Evolutionary conservation across 257 asterid genomes (phyloP).

Genomic region (Fraxinus cuspidata): DNA sequence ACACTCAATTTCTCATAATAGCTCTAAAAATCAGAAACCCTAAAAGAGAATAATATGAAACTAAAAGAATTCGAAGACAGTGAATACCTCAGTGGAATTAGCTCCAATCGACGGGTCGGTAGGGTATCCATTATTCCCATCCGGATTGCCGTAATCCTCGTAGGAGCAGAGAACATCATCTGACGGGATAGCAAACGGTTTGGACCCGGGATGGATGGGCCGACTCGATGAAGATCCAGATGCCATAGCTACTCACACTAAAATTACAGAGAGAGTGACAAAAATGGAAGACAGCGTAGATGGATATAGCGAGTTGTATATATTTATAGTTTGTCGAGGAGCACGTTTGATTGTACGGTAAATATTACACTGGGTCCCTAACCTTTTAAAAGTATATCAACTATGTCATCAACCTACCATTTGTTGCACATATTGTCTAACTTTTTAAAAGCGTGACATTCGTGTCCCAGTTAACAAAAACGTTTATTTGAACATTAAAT

Average conservation of each 20-base stretch:
- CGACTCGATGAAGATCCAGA: slow-evolving; percentile 68
- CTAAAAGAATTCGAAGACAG: neutral
- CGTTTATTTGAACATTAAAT: no score
- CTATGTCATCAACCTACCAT: no score
- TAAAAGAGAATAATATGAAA: neutral
- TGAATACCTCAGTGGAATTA: slow-evolving; percentile 41
- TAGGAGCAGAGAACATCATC: slow-evolving; percentile 85
- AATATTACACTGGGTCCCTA: no score
- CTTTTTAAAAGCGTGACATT: no score
- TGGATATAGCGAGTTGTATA: no score
- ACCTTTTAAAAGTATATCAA: no score
- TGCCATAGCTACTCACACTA: slow-evolving; percentile 51
- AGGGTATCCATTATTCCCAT: slow-evolving; percentile 56
- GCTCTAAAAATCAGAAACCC: neutral
- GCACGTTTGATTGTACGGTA: no score
- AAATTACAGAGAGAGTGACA: no score
- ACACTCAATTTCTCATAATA: slow-evolving; percentile 11
- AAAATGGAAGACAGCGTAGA: no score
- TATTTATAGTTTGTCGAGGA: no score
- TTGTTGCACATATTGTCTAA: no score
- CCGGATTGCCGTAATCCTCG: slow-evolving; percentile 70
- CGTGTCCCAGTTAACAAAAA: no score
- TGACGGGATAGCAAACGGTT: slow-evolving; percentile 67
- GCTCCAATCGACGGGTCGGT: slow-evolving; percentile 50
- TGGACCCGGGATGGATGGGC: slow-evolving; percentile 47